Evolutionary conservation across 768 basidiomycete species (phyloP), one percentile per base, ranked within the genome.

Genomic region (Suillus subaureus): DNA sequence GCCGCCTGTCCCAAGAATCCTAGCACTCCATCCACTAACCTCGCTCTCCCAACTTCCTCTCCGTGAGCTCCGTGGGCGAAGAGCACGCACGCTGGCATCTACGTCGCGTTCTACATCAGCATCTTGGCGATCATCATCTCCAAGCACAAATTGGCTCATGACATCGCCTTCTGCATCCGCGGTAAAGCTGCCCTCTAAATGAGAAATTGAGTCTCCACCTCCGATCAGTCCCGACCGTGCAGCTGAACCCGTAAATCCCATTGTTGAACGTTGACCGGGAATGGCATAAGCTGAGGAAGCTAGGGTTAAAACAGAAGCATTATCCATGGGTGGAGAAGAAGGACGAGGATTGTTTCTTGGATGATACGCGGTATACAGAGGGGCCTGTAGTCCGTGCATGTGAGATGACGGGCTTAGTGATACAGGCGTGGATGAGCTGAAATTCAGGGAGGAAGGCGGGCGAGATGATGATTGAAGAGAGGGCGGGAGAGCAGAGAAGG

Each of bases 281-380:
- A 90, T 79, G 1, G 88, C 96, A 76, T 93, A 97, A 4, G 93
- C 95, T 4, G 94, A 96, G 31, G 94, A 96, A 15, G 97, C 97
- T 13, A 99, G 86, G 0, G 97, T 99, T 55, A 98, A 82, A 63
- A 96, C 81, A 2, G 93, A 96, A 2, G 97, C 97, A 73, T 99
- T 96, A 72, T 96, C 95, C 54, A 88, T 81, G 1, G 97, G 96
- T 26, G 94, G 91, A 7, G 93, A 93, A 18, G 91, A 91, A 28
- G 97, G 97, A 28, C 93, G 88, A 1, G 97, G 97, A 73, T 99
- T 99, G 77, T 97, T 94, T 55, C 95, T 87, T 12, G 97, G 96
- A 78, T 98, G 95, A 62, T 94, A 94, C n/a, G 86, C 80, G 0
- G 95, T 94, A 74, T 97, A 94, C 42, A 91, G 84, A 0, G 96